These are phyloP conservation scores for Solanum hybrid DNA, from an alignment of 305 asterid species.

Conservation along the genomic window DNA sequence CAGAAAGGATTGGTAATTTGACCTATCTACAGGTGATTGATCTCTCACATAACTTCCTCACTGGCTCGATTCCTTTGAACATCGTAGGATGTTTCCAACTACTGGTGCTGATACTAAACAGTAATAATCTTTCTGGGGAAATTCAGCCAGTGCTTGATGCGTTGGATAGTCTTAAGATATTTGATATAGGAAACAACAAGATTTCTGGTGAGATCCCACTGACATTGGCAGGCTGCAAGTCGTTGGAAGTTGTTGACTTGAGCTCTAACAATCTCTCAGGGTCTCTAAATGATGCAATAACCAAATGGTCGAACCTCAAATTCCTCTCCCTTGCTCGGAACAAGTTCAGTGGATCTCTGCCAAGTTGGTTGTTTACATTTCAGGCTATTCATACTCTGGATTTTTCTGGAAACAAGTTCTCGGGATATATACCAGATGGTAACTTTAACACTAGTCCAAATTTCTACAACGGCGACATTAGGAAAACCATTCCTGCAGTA, in stretches of 20 bases:
- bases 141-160: constrained; percentile 83
- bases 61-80: constrained; percentile 58
- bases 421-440: constrained; percentile 58
- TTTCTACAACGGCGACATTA: constrained; percentile 27
- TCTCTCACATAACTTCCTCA: constrained; percentile 50
- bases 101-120: constrained; percentile 48
- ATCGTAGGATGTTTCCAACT: constrained; percentile 76
- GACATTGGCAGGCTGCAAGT: constrained; percentile 74
- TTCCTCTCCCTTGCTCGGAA: constrained; percentile 62
- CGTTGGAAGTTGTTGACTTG: constrained; percentile 67
- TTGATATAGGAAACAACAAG: constrained; percentile 49
- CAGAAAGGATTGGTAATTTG: constrained; percentile 61
- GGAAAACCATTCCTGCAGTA: constrained; percentile 7
- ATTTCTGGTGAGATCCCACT: constrained; percentile 76
- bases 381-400: constrained; percentile 46
- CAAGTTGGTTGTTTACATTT: constrained; percentile 70
- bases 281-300: constrained; percentile 49
- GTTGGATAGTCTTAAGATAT: constrained; percentile 57
- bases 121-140: constrained; percentile 69
- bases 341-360: constrained; percentile 56
- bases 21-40: constrained; percentile 68
- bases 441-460: constrained; percentile 41
- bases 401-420: constrained; percentile 62
- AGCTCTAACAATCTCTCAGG: constrained; percentile 67
- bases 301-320: constrained; percentile 60